Conservation (phyloP, 2,329 filamentous ascomycete species). For the Calonectria hawksworthii region DNA sequence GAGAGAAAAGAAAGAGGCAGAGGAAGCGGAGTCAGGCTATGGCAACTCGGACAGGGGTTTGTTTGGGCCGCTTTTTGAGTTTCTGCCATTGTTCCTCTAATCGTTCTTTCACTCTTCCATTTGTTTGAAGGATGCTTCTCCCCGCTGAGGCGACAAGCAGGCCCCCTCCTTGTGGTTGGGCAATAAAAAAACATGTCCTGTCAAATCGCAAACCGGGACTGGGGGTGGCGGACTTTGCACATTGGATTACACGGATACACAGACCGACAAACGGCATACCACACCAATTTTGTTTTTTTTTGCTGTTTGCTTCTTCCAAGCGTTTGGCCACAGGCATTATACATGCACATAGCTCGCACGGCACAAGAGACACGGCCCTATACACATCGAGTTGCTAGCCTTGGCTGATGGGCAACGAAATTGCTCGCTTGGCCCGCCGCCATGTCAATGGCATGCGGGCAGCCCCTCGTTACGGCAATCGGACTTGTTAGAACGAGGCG, state of each 20-base stretch:
- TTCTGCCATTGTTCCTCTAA: neutral
- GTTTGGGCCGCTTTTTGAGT: neutral
- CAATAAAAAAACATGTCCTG: neutral
- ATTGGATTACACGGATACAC: neutral
- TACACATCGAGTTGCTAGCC: neutral
- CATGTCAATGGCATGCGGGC: constrained; percentile 3
- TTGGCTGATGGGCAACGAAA: neutral
- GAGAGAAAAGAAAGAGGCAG: neutral
- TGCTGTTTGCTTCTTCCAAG: neutral
- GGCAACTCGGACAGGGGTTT: neutral
- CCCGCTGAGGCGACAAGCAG: constrained; percentile 4
- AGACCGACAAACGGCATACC: neutral
- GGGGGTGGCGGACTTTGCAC: neutral
- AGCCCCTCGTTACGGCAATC: constrained; percentile 4
- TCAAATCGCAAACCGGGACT: neutral
- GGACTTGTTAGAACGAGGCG: neutral
- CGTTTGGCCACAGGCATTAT: neutral
- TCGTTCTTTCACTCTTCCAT: neutral
- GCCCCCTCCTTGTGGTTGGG: neutral
- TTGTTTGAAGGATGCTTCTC: neutral
- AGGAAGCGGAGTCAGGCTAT: neutral
- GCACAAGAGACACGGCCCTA: neutral
- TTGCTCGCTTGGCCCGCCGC: neutral
- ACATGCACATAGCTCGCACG: neutral
- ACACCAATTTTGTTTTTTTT: neutral